Conservation (phyloP, 805 yeast species). For the Monosporozyma siamensis region DNA sequence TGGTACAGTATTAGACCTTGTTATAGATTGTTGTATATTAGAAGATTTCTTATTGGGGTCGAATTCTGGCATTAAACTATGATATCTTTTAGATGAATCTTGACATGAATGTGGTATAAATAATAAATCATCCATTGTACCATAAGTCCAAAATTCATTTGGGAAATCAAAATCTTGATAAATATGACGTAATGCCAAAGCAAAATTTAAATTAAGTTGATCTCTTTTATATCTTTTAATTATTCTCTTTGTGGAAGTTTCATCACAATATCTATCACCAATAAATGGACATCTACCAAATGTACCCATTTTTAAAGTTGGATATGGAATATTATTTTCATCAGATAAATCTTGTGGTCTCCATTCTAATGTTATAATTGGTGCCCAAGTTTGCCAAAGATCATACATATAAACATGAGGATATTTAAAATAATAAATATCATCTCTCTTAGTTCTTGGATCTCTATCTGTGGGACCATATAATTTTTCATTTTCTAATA, state of each 20-base stretch:
- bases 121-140: slow-evolving; percentile 7
- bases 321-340: slow-evolving; percentile 33
- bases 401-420: slow-evolving; percentile 76
- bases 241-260: slow-evolving; percentile 21
- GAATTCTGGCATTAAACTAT: slow-evolving; percentile 10
- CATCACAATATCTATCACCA: slow-evolving; percentile 38
- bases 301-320: slow-evolving; percentile 25
- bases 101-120: slow-evolving; percentile 19
- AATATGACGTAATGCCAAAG: slow-evolving; percentile 23
- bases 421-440: slow-evolving; percentile 69
- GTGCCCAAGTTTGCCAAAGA: slow-evolving; percentile 64
- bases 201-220: slow-evolving; percentile 24
- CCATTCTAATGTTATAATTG: slow-evolving; percentile 82
- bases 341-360: slow-evolving; percentile 28
- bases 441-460: slow-evolving; percentile 76
- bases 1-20: background rate
- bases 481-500: slow-evolving; percentile 75
- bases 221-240: slow-evolving; percentile 28
- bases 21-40: background rate
- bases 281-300: slow-evolving; percentile 76
- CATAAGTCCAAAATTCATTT: background rate
- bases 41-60: background rate
- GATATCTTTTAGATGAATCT: slow-evolving; percentile 17
- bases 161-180: slow-evolving; percentile 27
- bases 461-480: slow-evolving; percentile 86